Conservation (phyloP, 2,329 filamentous ascomycete species). For the Tolypocladium pustulatum region DNA sequence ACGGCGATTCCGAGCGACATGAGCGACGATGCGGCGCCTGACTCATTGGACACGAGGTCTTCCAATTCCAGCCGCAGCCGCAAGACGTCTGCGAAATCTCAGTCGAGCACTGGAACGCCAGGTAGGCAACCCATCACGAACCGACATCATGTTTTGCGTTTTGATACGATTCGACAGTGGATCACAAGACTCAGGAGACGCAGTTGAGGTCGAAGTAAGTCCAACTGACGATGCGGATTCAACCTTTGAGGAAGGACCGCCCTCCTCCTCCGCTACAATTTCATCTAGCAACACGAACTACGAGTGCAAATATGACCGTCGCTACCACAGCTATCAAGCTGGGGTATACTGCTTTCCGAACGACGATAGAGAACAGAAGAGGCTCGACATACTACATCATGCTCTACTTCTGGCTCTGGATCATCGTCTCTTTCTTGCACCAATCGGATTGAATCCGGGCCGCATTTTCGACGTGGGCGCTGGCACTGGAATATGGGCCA, state of each 20-base stretch:
- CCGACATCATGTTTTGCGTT: neutral
- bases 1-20: neutral
- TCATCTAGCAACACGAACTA: neutral
- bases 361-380: neutral
- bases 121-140: neutral
- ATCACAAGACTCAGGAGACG: neutral
- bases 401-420: neutral
- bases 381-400: neutral
- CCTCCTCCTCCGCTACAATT: neutral
- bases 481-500: neutral
- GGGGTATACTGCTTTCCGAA: neutral
- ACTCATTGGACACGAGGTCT: neutral
- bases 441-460: neutral
- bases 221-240: neutral
- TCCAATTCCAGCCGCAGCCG: no score
- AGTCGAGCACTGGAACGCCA: neutral
- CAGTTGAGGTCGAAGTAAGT: neutral
- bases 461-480: neutral
- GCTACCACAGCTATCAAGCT: neutral
- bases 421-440: neutral
- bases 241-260: neutral
- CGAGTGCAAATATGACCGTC: neutral
- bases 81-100: neutral
- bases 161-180: neutral
- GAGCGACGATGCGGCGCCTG: neutral